phyloP scores from a whole-genome alignment of 805 yeast genomes.

The Candida sanyiensis region DNA sequence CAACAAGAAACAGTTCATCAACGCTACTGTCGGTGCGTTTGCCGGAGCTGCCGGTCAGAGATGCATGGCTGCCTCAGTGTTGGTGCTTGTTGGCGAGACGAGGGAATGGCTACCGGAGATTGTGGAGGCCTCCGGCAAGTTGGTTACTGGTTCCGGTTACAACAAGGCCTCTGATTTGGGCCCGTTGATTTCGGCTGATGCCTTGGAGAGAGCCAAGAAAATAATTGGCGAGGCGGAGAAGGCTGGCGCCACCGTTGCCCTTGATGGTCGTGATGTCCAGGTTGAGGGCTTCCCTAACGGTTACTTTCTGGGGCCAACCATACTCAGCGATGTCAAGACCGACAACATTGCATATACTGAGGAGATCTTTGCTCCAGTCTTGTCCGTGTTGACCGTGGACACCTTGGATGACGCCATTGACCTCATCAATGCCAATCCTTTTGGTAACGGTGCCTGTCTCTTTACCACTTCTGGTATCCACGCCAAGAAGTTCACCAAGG shows the following conservation, averaged over 20 bases:
- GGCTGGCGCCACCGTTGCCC: slow-evolving; percentile 53
- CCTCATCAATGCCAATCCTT: slow-evolving; percentile 52
- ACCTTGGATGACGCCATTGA: slow-evolving; percentile 68
- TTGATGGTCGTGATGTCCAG: slow-evolving; percentile 56
- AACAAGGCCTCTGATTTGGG: slow-evolving; percentile 59
- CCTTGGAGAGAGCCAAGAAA: slow-evolving; percentile 45
- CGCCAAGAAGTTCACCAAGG: slow-evolving; percentile 65
- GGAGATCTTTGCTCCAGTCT: slow-evolving; percentile 74
- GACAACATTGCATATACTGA: slow-evolving; percentile 65
- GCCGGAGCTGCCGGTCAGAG: slow-evolving; percentile 84
- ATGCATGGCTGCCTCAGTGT: slow-evolving; percentile 74
- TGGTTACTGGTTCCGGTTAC: slow-evolving; percentile 61
- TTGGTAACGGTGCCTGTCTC: slow-evolving; percentile 69
- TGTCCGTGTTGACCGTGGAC: slow-evolving; percentile 54
- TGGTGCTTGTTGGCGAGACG: slow-evolving; percentile 62
- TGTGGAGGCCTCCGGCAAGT: slow-evolving; percentile 48
- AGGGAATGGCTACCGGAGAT: slow-evolving; percentile 59
- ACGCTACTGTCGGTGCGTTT: slow-evolving; percentile 67
- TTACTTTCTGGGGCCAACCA: slow-evolving; percentile 69
- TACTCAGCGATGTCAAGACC: slow-evolving; percentile 53
- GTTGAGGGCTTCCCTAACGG: slow-evolving; percentile 51
- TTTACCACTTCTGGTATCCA: slow-evolving; percentile 65
- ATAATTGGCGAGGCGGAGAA: slow-evolving; percentile 47
- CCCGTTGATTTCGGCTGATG: slow-evolving; percentile 58
- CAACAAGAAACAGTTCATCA: slow-evolving; percentile 54